phyloP scores from a whole-genome alignment of 2,329 filamentous ascomycete genomes.

The Fusarium sterilihyphosum region DNA sequence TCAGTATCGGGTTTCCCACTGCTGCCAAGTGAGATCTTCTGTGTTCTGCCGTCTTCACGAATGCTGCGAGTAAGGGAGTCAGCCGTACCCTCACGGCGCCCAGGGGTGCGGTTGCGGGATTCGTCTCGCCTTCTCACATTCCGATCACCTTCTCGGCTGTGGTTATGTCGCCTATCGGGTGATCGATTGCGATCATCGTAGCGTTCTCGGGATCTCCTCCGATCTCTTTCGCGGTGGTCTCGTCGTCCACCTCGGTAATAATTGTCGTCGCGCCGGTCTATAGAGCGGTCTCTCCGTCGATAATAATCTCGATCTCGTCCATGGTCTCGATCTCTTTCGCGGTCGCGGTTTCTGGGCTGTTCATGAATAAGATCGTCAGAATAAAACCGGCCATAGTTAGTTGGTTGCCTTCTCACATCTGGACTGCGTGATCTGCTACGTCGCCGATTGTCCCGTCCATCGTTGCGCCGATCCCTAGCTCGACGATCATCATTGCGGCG shows the following conservation, averaged over 20 bases:
- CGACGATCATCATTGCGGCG: constrained; percentile 69
- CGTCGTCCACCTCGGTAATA: constrained; percentile 69
- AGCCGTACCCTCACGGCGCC: constrained; percentile 75
- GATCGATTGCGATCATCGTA: constrained; percentile 68
- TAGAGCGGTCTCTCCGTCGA: constrained; percentile 75
- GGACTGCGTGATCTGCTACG: constrained; percentile 71
- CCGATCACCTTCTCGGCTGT: constrained; percentile 70
- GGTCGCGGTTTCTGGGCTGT: constrained; percentile 69
- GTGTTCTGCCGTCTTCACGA: constrained; percentile 69
- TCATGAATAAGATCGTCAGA: constrained; percentile 52
- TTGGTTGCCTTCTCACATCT: constrained; percentile 62
- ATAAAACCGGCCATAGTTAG: constrained; percentile 37
- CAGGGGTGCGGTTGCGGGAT: constrained; percentile 72
- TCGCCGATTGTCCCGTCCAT: constrained; percentile 62
- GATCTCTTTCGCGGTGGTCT: constrained; percentile 66
- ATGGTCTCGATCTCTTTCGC: constrained; percentile 64
- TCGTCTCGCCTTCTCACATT: constrained; percentile 79
- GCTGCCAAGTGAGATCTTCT: constrained; percentile 62
- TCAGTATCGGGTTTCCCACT: constrained; percentile 59
- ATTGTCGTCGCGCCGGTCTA: constrained; percentile 74
- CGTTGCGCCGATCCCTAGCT: constrained; percentile 62
- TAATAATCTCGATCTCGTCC: constrained; percentile 64
- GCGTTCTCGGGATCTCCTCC: constrained; percentile 71
- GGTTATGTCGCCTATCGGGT: constrained; percentile 66
- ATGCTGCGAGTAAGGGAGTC: constrained; percentile 74